Evolutionary conservation across 257 asterid genomes (phyloP), one percentile per base, ranked within the genome.

Genomic region (Paulownia fortunei): DNA sequence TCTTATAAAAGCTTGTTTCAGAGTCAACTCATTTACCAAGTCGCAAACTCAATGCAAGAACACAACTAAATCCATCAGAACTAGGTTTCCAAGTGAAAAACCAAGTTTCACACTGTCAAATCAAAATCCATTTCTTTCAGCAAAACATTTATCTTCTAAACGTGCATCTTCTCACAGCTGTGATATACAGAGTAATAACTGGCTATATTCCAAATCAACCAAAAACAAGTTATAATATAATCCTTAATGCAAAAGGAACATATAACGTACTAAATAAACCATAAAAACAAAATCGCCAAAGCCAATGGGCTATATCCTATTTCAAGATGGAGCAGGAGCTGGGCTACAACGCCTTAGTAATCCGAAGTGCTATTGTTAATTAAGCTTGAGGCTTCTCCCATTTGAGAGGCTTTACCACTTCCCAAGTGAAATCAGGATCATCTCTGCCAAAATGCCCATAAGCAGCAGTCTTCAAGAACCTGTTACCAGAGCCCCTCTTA

Each of bases 391-490:
- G 12, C 61, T 80, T 77, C 30, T 84, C 87, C 87, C 87, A 84
- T 64, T 84, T 80, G 82, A 84, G 83, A 30, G 87, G 85, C 81
- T 84, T 84, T n/a, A n/a, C n/a, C n/a, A n/a, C n/a, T n/a, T n/a
- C n/a, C n/a, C n/a, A n/a, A n/a, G n/a, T n/a, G n/a, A n/a, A n/a
- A 51, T 84, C 87, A 5, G 87, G 80, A 67, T 83, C 87, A 6
- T 83, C 82, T 59, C 84, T 49, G 23, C 84, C 87, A 46, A 83
- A 80, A 76, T 83, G 87, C 19, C 87, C 87, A 18, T 84, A 80
- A 19, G 87, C 87, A n/a, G 79, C 79, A 26, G 87, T 84, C 76
- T 84, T 84, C 79, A 84, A 64, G 75, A 84, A 84, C 79, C 87
- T 68, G 56, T 36, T 44, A 8, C 81, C 75, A 19, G 84, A 82